Evolutionary conservation across 2,329 filamentous ascomycete species (phyloP).

Genomic region (Aspergillus jensenii): DNA sequence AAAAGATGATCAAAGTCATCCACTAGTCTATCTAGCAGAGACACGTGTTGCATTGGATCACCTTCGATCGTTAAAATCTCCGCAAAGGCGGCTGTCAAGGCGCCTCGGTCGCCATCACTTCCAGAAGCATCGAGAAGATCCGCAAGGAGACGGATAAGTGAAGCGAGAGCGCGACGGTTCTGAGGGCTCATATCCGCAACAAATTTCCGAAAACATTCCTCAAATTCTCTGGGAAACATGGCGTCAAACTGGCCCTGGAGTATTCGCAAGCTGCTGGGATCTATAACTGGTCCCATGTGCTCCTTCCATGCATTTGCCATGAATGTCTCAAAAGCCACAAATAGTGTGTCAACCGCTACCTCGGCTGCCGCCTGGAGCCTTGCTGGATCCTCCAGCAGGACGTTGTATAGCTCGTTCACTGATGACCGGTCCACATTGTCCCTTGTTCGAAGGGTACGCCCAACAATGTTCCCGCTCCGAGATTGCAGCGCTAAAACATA

Average conservation of each 20-base stretch:
- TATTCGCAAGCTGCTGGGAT: conserved; percentile 66
- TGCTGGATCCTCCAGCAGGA: conserved; percentile 77
- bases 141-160: conserved; percentile 79
- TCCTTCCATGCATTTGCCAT: conserved; percentile 83
- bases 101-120: conserved; percentile 87
- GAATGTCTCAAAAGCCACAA: conserved; percentile 92
- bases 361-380: conserved; percentile 75
- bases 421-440: conserved; percentile 70
- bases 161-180: conserved; percentile 73
- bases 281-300: conserved; percentile 81
- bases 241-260: conserved; percentile 60
- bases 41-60: conserved; percentile 79
- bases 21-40: conserved; percentile 81
- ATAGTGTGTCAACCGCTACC: conserved; percentile 77
- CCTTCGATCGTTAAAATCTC: conserved; percentile 79
- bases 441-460: conserved; percentile 70
- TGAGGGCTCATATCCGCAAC: conserved; percentile 56
- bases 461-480: conserved; percentile 83
- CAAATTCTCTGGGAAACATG: conserved; percentile 49
- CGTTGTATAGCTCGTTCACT: conserved; percentile 89
- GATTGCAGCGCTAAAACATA: conserved; percentile 80
- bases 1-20: conserved; percentile 90
- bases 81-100: conserved; percentile 82
- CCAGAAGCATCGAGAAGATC: conserved; percentile 86
- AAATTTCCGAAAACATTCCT: conserved; percentile 56